phyloP scores from a whole-genome alignment of 495 filamentous ascomycete genomes.

The Penicillium crystallinum region DNA sequence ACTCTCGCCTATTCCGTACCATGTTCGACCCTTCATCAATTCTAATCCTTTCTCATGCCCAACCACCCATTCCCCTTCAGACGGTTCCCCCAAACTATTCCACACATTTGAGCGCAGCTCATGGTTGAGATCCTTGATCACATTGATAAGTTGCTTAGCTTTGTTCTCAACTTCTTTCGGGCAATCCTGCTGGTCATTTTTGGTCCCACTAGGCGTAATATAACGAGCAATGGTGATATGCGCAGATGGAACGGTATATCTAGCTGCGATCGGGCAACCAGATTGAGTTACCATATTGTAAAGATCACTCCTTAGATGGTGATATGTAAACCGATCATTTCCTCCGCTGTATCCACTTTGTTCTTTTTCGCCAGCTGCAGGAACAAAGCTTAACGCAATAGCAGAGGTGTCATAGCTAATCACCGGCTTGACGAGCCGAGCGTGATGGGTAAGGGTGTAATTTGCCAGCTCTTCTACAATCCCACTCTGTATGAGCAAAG shows the following conservation, averaged over 20 bases:
- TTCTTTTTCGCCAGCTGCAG: conserved; percentile 55
- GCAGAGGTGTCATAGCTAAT: conserved; percentile 81
- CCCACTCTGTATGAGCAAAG: conserved; percentile 44
- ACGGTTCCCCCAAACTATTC: conserved; percentile 45
- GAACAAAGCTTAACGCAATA: conserved; percentile 79
- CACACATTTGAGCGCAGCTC: conserved; percentile 65
- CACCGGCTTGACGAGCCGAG: conserved; percentile 74
- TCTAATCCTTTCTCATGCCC: conserved; percentile 74
- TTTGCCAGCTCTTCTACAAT: conserved; percentile 51
- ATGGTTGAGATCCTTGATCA: conserved; percentile 70
- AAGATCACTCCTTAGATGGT: conserved; percentile 80
- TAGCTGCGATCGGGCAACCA: conserved; percentile 58
- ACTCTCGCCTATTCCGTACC: conserved; percentile 77
- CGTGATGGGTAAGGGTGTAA: conserved; percentile 56
- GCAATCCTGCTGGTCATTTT: conserved; percentile 20
- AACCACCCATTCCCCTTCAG: conserved; percentile 62
- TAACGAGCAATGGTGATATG: conserved; percentile 87
- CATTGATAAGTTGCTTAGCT: conserved; percentile 54
- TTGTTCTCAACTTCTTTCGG: conserved; percentile 31
- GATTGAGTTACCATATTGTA: conserved; percentile 52
- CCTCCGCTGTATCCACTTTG: conserved; percentile 7
- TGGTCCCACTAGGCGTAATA: conserved; percentile 51
- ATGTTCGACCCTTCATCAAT: conserved; percentile 62
- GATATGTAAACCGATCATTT: conserved; percentile 71
- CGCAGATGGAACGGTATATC: conserved; percentile 81